Conservation (phyloP, 169 alveolate species). For the Plasmodium chabaudi region DNA sequence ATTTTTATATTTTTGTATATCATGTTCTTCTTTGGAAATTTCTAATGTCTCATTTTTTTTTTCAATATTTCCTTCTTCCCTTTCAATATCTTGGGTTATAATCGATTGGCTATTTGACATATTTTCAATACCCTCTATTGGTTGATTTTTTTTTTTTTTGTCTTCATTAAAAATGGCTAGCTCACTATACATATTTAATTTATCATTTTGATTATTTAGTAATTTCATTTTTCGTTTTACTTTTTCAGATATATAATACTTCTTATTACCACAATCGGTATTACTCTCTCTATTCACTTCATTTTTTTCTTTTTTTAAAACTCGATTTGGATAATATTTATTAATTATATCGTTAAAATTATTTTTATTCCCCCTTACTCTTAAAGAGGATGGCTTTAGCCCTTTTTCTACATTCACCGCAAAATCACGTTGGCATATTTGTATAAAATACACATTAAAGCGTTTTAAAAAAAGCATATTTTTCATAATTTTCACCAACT, state of each 20-base stretch:
- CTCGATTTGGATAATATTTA: slow-evolving; percentile 43
- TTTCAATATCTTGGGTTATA: not conserved
- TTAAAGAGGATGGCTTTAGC: slow-evolving; percentile 50
- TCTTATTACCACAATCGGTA: too few species aligned
- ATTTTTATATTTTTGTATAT: slow-evolving; percentile 62
- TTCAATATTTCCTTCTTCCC: not conserved
- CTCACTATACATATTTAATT: not conserved
- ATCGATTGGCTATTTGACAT: not conserved
- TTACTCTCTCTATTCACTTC: too few species aligned
- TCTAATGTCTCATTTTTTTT: not conserved
- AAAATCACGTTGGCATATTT: slow-evolving; percentile 15
- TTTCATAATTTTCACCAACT: not conserved
- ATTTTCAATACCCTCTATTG: not conserved
- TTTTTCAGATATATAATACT: not conserved
- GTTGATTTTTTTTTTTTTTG: not conserved
- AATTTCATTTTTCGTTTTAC: not conserved
- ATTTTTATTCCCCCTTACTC: slow-evolving; percentile 35
- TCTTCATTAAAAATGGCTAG: not conserved
- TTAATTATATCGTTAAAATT: slow-evolving; percentile 64
- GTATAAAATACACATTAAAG: not conserved
- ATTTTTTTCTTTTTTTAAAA: slow-evolving; percentile 10
- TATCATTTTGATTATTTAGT: not conserved
- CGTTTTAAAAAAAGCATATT: slow-evolving; percentile 6
- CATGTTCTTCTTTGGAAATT: slow-evolving; percentile 61
- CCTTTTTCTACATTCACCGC: slow-evolving; percentile 9